Base-by-base conservation (phyloP, 257 asterid genomes). In the Salvia splendens region DNA sequence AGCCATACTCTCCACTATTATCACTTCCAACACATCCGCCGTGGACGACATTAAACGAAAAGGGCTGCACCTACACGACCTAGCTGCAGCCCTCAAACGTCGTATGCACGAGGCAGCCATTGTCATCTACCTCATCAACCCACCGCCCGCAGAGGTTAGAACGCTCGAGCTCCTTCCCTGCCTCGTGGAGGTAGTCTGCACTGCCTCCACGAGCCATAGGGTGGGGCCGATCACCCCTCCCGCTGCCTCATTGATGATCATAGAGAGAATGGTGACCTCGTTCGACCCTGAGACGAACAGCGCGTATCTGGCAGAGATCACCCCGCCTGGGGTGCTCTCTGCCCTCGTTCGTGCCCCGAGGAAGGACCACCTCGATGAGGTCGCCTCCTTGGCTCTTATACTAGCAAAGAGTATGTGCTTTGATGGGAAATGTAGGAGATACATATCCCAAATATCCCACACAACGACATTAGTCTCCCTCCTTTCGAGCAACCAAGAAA, bases 101-200 rank as follows among this genome's bases (percentile, higher is more conserved):
- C 86, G 89, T 59, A 88, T 89, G 32, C 92, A 87, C 12, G 98
- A 92, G 67, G 98, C 98, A 0, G 95, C 87, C 35, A 74, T 82
- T 30, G 81, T 92, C 3, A 92, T 92, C 35, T 87, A 89, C 74
- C 64, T 92, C 48, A 86, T 88, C 69, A 86, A 82, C 53, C 98
- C 97, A 43, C 74, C 96, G 41, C 97, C 98, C 14, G 80, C 72
- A 24, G 98, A 92, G 76, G 89, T 92, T 54, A 86, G 70, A 73
- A 86, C 83, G 6, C 82, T 86, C 15, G 97, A 84, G 58, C 92
- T 92, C 43, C 73, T 89, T 36, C 98, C 98, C 43, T 87, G 83
- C 72, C 80, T 92, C 12, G 88, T 89, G 51, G 96, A 92, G 61
- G 89, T 92, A 28, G 92, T 87, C 8, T 89, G 97, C 62, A 72